Evolutionary conservation across 2,329 filamentous ascomycete genomes (phyloP).

Genomic region (Pyricularia sp.): DNA sequence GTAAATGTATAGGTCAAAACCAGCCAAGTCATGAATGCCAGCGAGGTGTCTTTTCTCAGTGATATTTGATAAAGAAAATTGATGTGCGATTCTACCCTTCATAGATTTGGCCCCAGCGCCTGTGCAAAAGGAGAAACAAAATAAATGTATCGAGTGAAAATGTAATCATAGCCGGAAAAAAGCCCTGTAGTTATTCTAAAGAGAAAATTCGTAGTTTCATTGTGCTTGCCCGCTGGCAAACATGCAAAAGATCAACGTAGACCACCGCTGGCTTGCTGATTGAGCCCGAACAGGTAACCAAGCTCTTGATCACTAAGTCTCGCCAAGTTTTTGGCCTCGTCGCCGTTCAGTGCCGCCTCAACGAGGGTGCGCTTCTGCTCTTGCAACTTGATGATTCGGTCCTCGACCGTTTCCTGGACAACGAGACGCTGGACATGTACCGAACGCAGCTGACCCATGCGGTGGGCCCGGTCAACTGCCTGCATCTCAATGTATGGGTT

Average conservation of each 20-base stretch:
- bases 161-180: not conserved
- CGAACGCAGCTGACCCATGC: slow-evolving; percentile 67
- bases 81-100: not conserved
- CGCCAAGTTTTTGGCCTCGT: slow-evolving; percentile 55
- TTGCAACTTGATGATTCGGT: slow-evolving; percentile 73
- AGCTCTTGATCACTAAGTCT: slow-evolving; percentile 59
- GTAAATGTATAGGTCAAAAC: not conserved
- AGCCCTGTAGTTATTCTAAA: too few relatives aligned
- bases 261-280: not conserved
- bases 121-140: not conserved
- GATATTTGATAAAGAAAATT: not conserved
- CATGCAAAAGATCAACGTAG: not conserved
- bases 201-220: not conserved
- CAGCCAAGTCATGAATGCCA: not conserved
- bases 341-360: slow-evolving; percentile 70
- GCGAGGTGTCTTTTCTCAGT: not conserved
- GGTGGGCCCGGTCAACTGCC: slow-evolving; percentile 80
- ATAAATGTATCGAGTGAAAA: not conserved
- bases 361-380: slow-evolving; percentile 70
- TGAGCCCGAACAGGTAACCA: slow-evolving; percentile 53
- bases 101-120: not conserved
- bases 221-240: not conserved
- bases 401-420: slow-evolving; percentile 72
- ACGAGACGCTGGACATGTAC: slow-evolving; percentile 77
- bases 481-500: slow-evolving; percentile 91